phyloP scores from a whole-genome alignment of 495 filamentous ascomycete genomes.

The Aspergillus cavernicola region DNA sequence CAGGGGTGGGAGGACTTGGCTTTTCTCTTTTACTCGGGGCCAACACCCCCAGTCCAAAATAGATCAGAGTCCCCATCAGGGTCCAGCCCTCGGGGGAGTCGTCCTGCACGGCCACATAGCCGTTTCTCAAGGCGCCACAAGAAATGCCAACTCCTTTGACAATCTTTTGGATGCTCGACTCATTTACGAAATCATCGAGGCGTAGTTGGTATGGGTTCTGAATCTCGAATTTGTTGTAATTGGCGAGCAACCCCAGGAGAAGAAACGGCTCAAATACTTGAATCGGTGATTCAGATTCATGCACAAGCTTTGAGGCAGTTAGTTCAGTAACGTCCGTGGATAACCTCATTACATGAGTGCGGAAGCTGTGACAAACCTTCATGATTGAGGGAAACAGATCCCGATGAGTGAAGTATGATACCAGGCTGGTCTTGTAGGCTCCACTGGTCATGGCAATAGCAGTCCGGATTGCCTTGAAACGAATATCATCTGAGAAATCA shows the following conservation, averaged over 20 bases:
- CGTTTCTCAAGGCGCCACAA: slow-evolving; percentile 60
- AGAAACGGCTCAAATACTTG: slow-evolving; percentile 72
- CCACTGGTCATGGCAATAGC: slow-evolving; percentile 84
- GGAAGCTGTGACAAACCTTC: slow-evolving; percentile 59
- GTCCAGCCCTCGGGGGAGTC: slow-evolving; percentile 92
- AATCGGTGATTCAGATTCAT: slow-evolving; percentile 65
- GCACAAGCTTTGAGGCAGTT: slow-evolving; percentile 61
- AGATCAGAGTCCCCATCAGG: slow-evolving; percentile 70
- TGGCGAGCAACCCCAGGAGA: slow-evolving; percentile 83
- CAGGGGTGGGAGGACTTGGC: slow-evolving; percentile 52
- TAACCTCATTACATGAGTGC: neutral
- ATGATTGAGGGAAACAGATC: slow-evolving; percentile 93
- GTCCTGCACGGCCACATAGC: slow-evolving; percentile 87
- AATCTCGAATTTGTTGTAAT: slow-evolving; percentile 99
- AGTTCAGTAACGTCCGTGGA: neutral
- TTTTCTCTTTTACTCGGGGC: slow-evolving; percentile 60
- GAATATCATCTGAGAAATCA: slow-evolving; percentile 56
- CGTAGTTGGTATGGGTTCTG: slow-evolving; percentile 95
- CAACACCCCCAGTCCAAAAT: slow-evolving; percentile 79
- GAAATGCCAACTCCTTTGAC: slow-evolving; percentile 68
- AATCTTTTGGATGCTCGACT: slow-evolving; percentile 78
- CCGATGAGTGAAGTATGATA: slow-evolving; percentile 92
- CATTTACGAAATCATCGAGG: slow-evolving; percentile 97
- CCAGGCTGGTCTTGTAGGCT: slow-evolving; percentile 86
- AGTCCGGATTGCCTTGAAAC: slow-evolving; percentile 74